Percentiles rank a stretch among this genome's conserved stretches.
phyloP scores from a whole-genome alignment of 805 yeast genomes.

The Crinitomyces ghanaensis region DNA sequence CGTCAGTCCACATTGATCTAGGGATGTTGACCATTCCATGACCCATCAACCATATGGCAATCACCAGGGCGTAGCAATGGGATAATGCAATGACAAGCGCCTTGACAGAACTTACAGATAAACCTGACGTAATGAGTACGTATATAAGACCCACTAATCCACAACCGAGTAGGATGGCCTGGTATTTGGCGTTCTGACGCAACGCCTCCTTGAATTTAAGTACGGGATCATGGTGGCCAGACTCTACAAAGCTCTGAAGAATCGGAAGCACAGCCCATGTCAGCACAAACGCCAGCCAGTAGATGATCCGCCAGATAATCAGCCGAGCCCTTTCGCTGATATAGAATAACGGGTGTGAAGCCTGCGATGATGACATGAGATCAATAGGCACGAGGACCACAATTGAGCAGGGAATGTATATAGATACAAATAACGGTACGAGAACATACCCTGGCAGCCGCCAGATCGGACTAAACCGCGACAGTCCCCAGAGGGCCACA shows the following conservation, averaged over 20 bases:
- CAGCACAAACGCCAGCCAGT: conserved; percentile 69
- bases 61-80: conserved; percentile 60
- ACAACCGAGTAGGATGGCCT: conserved; percentile 41
- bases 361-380: conserved; percentile 42
- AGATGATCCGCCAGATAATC: conserved; percentile 59
- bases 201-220: conserved; percentile 46
- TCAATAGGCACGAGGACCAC: conserved; percentile 67
- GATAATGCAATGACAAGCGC: conserved; percentile 62
- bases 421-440: conserved; percentile 42
- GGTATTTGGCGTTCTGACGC: conserved; percentile 46
- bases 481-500: conserved; percentile 27
- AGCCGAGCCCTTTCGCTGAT: conserved; percentile 38
- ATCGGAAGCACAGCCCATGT: conserved; percentile 72
- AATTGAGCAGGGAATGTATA: conserved; percentile 65
- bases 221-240: conserved; percentile 47
- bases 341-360: conserved; percentile 33
- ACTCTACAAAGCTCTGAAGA: conserved; percentile 58
- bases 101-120: conserved; percentile 45
- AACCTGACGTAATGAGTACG: conserved; percentile 43
- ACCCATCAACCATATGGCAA: conserved; percentile 77
- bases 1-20: conserved; percentile 29
- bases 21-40: conserved; percentile 69
- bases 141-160: conserved; percentile 49
- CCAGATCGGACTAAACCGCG: conserved; percentile 27
- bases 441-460: conserved; percentile 34